A percentile compares a stretch with the other conserved stretches of the same genome.
phyloP scores from a whole-genome alignment of 768 basidiomycete species.

The Pleurotus tuber-regium region DNA sequence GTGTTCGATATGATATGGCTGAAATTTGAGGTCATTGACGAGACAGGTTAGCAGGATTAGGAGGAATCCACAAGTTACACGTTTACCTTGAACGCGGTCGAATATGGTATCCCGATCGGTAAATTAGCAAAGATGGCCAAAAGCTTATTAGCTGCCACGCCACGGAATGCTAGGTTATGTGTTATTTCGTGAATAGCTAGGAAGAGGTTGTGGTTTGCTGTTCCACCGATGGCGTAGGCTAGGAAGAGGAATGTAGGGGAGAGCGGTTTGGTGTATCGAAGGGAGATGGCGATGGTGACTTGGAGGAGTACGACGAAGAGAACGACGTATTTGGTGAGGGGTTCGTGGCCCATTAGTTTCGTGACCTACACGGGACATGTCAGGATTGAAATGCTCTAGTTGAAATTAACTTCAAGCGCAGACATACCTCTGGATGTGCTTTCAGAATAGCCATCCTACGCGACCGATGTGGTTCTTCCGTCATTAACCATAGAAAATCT shows the following conservation, averaged over 20 bases:
- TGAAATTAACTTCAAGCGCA: no score
- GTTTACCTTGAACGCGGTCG: conserved; percentile 92
- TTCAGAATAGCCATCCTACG: conserved; percentile 89
- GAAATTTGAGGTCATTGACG: no score
- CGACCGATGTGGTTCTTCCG: conserved; percentile 94
- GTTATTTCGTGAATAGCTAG: conserved; percentile 99
- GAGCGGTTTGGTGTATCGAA: conserved; percentile 67
- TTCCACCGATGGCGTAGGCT: conserved; percentile 89
- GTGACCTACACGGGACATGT: conserved; percentile 69
- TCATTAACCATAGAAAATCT: conserved; percentile 97
- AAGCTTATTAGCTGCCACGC: conserved; percentile 78
- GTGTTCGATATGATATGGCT: conserved; percentile 95
- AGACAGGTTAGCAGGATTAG: no score
- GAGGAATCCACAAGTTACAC: no score
- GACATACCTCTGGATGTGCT: conserved; percentile 83
- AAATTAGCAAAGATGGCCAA: conserved; percentile 91
- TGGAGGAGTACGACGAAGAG: conserved; percentile 78
- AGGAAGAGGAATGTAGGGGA: conserved; percentile 70
- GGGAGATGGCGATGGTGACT: conserved; percentile 54
- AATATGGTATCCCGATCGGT: conserved; percentile 93
- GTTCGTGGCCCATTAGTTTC: conserved; percentile 95
- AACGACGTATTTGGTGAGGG: conserved; percentile 90
- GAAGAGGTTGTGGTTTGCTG: conserved; percentile 96
- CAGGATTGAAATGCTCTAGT: no score
- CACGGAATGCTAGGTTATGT: conserved; percentile 91